Evolutionary conservation across 768 basidiomycete genomes (phyloP).

Genomic region (Trametes maxima): DNA sequence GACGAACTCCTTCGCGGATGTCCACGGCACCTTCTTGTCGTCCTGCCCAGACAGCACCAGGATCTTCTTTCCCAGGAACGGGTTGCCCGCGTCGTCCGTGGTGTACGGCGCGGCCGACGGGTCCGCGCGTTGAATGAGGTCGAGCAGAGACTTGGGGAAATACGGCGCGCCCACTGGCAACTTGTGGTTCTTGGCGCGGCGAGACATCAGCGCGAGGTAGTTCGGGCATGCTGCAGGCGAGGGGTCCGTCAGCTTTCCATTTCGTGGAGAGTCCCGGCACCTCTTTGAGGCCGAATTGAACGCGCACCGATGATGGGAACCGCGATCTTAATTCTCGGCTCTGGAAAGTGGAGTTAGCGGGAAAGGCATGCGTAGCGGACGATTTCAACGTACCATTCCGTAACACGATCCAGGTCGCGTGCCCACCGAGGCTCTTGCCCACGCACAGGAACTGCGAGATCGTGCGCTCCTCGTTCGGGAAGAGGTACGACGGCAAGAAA

Average conservation of each 20-base stretch:
- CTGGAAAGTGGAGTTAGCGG: slow-evolving; percentile 28
- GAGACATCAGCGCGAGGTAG: slow-evolving; percentile 55
- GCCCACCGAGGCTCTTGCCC: slow-evolving; percentile 84
- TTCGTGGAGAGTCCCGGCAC: neutral
- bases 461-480: slow-evolving; percentile 60
- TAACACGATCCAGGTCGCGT: slow-evolving; percentile 77
- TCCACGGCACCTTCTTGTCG: slow-evolving; percentile 71
- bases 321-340: slow-evolving; percentile 45
- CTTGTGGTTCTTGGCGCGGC: slow-evolving; percentile 51
- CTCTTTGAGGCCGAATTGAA: neutral
- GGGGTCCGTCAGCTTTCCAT: slow-evolving; percentile 42
- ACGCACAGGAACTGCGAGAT: slow-evolving; percentile 71
- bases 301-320: slow-evolving; percentile 42
- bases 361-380: too few species aligned
- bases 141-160: slow-evolving; percentile 56
- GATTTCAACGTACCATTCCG: slow-evolving; percentile 38
- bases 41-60: slow-evolving; percentile 68
- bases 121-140: slow-evolving; percentile 48
- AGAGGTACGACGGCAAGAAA: slow-evolving; percentile 73
- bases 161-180: slow-evolving; percentile 52
- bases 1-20: slow-evolving; percentile 57
- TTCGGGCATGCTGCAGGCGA: slow-evolving; percentile 79
- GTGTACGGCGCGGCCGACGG: slow-evolving; percentile 48
- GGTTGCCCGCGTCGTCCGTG: slow-evolving; percentile 45
- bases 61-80: slow-evolving; percentile 72